A percentile compares a stretch with the other conserved stretches of the same genome.
Conservation (phyloP, 2,329 filamentous ascomycete genomes). For the Sporothrix curviconia region DNA sequence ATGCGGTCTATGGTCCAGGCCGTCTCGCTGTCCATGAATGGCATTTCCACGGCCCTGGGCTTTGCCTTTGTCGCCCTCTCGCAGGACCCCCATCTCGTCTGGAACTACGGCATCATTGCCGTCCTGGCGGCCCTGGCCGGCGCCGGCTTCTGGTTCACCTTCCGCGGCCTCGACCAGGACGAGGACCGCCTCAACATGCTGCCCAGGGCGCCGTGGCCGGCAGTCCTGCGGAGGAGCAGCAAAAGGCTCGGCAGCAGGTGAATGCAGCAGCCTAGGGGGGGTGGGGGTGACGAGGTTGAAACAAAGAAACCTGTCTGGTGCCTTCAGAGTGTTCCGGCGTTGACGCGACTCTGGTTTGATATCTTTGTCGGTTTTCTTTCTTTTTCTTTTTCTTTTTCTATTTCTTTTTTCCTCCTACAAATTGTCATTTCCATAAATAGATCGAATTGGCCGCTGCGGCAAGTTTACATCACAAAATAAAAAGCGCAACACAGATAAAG, state of each 20-base stretch:
- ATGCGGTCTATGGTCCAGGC: slow-evolving; percentile 72
- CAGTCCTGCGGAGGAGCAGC: neutral
- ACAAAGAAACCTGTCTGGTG: neutral
- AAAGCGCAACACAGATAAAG: too few relatives aligned
- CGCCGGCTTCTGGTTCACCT: slow-evolving; percentile 60
- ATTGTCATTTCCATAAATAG: too few relatives aligned
- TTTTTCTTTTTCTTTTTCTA: neutral
- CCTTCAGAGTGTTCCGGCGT: too few relatives aligned
- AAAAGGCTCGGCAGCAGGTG: neutral
- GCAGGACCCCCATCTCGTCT: slow-evolving; percentile 59
- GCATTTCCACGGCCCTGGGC: slow-evolving; percentile 63
- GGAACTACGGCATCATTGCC: slow-evolving; percentile 64
- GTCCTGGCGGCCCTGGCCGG: slow-evolving; percentile 58
- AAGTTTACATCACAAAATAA: too few relatives aligned
- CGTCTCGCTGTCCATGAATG: slow-evolving; percentile 64
- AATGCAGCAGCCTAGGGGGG: neutral
- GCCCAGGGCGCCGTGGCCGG: slow-evolving; percentile 4
- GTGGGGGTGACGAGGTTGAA: neutral
- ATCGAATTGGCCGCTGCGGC: too few relatives aligned
- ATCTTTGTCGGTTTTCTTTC: too few relatives aligned
- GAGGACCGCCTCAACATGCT: slow-evolving; percentile 66
- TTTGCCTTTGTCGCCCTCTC: slow-evolving; percentile 59
- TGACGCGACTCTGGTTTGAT: too few relatives aligned
- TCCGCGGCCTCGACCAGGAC: slow-evolving; percentile 55
- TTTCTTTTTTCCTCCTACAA: too few relatives aligned